These are phyloP conservation scores for Ophiostoma sp. DNA, from an alignment of 2,329 filamentous ascomycete species.

Conservation along the genomic window DNA sequence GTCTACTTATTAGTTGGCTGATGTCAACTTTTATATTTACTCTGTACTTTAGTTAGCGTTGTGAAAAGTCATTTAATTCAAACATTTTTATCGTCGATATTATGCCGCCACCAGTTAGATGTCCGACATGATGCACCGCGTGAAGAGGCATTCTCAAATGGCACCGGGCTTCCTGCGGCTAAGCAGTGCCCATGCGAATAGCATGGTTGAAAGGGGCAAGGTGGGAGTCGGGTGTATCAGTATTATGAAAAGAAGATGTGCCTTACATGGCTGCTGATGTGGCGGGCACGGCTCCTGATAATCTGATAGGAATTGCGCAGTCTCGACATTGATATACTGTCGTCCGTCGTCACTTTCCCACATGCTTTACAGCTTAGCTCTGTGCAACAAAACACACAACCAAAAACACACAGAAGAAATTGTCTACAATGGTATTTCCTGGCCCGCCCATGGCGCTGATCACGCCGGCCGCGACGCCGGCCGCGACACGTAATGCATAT, in stretches of 20 bases:
- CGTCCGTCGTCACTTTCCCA: not conserved
- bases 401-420: not conserved
- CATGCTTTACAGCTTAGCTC: not conserved
- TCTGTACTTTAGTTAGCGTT: too few relatives aligned
- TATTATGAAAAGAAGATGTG: not conserved
- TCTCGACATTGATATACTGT: not conserved
- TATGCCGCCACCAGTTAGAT: not conserved
- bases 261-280: not conserved
- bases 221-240: not conserved
- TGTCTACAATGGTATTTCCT: not conserved
- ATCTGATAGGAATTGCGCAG: not conserved
- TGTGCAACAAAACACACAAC: not conserved
- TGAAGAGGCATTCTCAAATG: not conserved
- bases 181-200: not conserved
- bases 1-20: not conserved
- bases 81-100: too few relatives aligned
- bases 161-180: not conserved
- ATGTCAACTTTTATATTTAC: too few relatives aligned
- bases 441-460: conserved; percentile 1
- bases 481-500: conserved; percentile 18
- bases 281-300: not conserved
- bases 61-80: too few relatives aligned
- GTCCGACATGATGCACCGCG: not conserved
- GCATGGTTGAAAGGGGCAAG: not conserved
- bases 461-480: conserved; percentile 14